Conservation (phyloP, 495 filamentous ascomycete species). For the Pseudoneurospora amorphoporcata region DNA sequence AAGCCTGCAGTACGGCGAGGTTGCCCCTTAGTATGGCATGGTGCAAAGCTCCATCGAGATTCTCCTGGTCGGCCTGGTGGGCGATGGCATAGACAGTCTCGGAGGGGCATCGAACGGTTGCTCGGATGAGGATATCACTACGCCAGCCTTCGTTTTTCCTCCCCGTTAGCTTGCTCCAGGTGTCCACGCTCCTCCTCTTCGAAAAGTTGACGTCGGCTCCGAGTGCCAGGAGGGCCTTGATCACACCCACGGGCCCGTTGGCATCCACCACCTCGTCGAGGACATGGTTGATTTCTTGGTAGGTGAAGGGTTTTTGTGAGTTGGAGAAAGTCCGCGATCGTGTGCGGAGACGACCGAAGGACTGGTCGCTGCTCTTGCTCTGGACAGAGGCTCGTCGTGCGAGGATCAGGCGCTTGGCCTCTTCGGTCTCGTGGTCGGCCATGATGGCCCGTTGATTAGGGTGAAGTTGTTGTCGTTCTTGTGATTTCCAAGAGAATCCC, state of each 20-base stretch:
- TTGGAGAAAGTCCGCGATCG: background rate
- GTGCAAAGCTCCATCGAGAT: conserved; percentile 20
- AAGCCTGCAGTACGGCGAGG: conserved; percentile 12
- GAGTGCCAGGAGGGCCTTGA: conserved; percentile 18
- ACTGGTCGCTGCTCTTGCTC: conserved; percentile 7
- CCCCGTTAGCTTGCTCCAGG: conserved; percentile 14
- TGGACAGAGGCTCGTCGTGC: conserved; percentile 11
- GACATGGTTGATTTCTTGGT: conserved; percentile 21
- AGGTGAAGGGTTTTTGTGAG: conserved; percentile 10
- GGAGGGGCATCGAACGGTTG: conserved; percentile 14
- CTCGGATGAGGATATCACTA: conserved; percentile 18
- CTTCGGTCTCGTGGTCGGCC: conserved; percentile 13
- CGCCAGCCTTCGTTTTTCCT: conserved; percentile 11
- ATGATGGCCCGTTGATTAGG: background rate
- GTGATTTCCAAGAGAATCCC: background rate
- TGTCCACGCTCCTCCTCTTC: conserved; percentile 7
- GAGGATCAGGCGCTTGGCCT: conserved; percentile 19
- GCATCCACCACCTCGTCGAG: conserved; percentile 17
- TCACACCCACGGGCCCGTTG: conserved; percentile 17
- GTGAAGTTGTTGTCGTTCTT: background rate
- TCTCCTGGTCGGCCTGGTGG: conserved; percentile 21
- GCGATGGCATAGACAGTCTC: conserved; percentile 19
- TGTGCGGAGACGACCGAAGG: conserved; percentile 9
- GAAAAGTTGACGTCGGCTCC: conserved; percentile 25
- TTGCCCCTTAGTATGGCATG: conserved; percentile 18